These are phyloP conservation scores for Oenanthe javanica DNA, from an alignment of 140 eudicot genomes.

Conservation along the genomic window DNA sequence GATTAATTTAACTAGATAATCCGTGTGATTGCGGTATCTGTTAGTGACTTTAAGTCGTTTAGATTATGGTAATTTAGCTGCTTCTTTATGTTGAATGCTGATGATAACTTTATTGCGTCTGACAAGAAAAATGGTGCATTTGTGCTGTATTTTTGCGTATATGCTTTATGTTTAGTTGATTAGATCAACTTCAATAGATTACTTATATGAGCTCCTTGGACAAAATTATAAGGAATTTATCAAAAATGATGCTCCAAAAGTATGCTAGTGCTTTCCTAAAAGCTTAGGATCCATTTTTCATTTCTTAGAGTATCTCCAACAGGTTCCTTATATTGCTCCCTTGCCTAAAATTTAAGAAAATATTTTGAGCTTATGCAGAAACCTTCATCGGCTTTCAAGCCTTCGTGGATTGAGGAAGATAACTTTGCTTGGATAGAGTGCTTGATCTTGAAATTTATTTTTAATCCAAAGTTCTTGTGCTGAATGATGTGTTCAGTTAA, in stretches of 20 bases:
- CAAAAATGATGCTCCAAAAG: too few species aligned
- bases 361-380: neutral
- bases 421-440: neutral
- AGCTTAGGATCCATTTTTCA: too few species aligned
- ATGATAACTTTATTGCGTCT: neutral
- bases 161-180: neutral
- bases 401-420: neutral
- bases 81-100: neutral
- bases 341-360: too few species aligned
- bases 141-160: neutral
- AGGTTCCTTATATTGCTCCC: too few species aligned
- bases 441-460: neutral
- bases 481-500: neutral
- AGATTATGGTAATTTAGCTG: too few species aligned
- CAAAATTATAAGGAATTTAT: too few species aligned
- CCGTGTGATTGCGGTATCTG: neutral
- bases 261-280: too few species aligned
- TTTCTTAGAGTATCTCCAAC: too few species aligned
- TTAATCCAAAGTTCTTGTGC: neutral
- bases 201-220: too few species aligned
- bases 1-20: neutral
- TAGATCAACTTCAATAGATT: too few species aligned
- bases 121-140: neutral
- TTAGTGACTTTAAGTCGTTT: too few species aligned
- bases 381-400: neutral